A percentile compares a stretch with the other conserved stretches of the same genome.
These are phyloP conservation scores for Rhizopogon vesiculosus DNA, from an alignment of 768 basidiomycete species.

Conservation along the genomic window DNA sequence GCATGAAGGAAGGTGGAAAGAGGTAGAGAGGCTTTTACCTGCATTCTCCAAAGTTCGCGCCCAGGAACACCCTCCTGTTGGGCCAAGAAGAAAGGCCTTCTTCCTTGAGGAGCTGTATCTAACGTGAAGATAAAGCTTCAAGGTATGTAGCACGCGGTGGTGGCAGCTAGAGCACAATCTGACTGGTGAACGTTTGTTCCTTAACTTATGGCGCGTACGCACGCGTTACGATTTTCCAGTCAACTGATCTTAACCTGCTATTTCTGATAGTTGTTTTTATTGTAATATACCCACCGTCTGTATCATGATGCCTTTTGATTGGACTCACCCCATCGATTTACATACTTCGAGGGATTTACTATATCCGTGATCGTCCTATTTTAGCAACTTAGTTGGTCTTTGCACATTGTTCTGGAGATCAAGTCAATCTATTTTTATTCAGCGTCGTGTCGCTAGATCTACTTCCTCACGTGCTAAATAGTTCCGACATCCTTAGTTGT, in stretches of 20 bases:
- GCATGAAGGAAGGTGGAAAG: not conserved
- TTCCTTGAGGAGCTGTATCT: not conserved
- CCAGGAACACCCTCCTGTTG: not conserved
- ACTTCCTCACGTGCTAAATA: not conserved
- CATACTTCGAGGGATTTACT: not conserved
- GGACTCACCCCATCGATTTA: not conserved
- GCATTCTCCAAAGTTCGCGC: constrained; percentile 1
- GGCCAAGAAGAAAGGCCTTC: not conserved
- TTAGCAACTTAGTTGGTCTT: not conserved
- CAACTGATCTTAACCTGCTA: not conserved
- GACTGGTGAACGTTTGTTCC: not conserved
- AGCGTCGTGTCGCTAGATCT: not conserved
- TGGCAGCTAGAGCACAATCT: not conserved
- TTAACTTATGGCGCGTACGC: not conserved
- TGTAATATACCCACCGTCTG: not conserved
- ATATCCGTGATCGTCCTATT: not conserved
- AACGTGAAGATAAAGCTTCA: not conserved
- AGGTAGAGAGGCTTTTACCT: not conserved
- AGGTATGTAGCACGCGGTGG: not conserved
- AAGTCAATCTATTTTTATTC: not conserved
- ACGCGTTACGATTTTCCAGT: not conserved
- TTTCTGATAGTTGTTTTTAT: not conserved
- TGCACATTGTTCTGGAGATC: not conserved
- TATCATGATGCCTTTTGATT: not conserved
- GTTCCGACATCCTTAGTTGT: not conserved